Base-by-base conservation (phyloP, 202 grass and related monocot species). In the Schoenoplectus triqueter region DNA sequence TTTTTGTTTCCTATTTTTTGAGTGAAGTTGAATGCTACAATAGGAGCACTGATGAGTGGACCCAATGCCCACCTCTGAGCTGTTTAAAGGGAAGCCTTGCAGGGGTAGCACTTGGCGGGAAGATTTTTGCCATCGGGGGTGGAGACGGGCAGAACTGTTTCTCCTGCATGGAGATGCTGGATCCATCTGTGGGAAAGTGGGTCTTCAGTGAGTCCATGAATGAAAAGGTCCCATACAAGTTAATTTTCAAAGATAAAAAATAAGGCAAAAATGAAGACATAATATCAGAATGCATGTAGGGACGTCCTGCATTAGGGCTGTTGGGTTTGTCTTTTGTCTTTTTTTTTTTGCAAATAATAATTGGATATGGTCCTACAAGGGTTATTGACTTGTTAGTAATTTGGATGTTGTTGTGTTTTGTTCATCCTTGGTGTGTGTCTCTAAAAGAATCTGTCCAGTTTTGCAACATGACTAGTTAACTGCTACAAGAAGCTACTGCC, bases 101-200 rank as follows among this genome's bases (percentile, higher is more conserved):
- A 82, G 91, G 91, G 82, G 85, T 80, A 55, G 89, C 87, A 85
- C 81, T 94, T 48, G 70, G 90, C 66, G 84, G 80, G 1, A 95
- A 95, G 88, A 95, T 98, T 82, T 98, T 90, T 66, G 90, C 91
- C 64, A 92, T 98, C 81, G 95, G 95, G 55, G 95, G 95, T 82
- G 95, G 95, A 84, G 87, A 98, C 87, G 92, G 88, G 66, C 44
- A 74, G 68, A 85, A 90, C 73, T 86, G 83, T 73, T 91, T 86
- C 73, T 87, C 95, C 82, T 92, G 93, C 79, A 90, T 98, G 80
- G 95, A 98, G 87, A 95, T 98, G 82, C 90, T 94, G 86, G 95
- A 98, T 91, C 86, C 93, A 20, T 85, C 86, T 73, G 87, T 95
- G 73, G 89, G 90, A 77, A 95, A 90, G 85, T 98, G 95, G 95